Evolutionary conservation across 352 stramenopile genomes (phyloP), one percentile per base, ranked within the genome.

Genomic region (Thraustochytrium aureum): DNA sequence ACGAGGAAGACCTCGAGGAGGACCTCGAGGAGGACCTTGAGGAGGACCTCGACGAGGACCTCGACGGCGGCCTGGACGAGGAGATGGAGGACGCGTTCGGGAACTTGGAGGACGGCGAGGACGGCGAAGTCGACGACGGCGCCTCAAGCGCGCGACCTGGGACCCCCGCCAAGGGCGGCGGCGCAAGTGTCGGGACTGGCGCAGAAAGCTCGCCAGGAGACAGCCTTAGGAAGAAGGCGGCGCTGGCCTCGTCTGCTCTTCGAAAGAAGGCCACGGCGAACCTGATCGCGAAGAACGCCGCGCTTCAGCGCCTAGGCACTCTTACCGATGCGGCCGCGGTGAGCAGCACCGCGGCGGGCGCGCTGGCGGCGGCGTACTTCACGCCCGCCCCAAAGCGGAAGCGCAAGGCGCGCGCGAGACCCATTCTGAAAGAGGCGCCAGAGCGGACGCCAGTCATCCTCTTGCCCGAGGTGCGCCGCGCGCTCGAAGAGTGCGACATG

Each of bases 361-460:
- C n/a, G n/a, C n/a, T n/a, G n/a, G n/a, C n/a, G n/a, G n/a, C n/a
- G n/a, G n/a, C n/a, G n/a, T n/a, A n/a, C n/a, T n/a, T n/a, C n/a
- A n/a, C n/a, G n/a, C n/a, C n/a, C n/a, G n/a, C n/a, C n/a, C n/a
- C n/a, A n/a, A 56, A 64, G 33, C 26, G 33, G 56, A 10, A 64
- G 56, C 26, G 33, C 6, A 74, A 74, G 43, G 20, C 20, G 10
- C 37, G 54, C 56, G 50, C 37, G 1, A 41, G 69, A 20, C 69
- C 69, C 4, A 22, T 64, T 17, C 41, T 79, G 12, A 73, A 45
- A 14, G 69, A 79, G 37, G 50, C 37, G 14, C 10, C 69, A 10
- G 69, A 67, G 17, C 50, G 59, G 39, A 67, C 69, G 52, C 69
- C 69, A 22, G 38, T 79, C 26, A 62, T 79, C 17, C 33, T 79